These are phyloP conservation scores for Aureobasidium sp. DNA, from an alignment of 2,329 filamentous ascomycete species.

Conservation along the genomic window DNA sequence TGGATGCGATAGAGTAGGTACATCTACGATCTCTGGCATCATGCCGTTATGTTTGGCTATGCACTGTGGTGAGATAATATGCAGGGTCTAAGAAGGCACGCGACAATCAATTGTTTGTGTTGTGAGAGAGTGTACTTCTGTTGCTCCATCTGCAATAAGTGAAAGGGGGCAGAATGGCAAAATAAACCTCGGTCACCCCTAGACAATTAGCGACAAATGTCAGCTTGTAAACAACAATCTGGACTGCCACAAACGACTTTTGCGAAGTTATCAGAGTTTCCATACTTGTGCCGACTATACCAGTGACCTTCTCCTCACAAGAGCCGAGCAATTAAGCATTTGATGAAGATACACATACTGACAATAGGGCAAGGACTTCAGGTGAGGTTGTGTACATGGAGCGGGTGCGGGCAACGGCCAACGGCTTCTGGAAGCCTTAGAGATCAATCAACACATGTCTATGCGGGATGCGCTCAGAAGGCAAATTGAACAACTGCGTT, in stretches of 20 bases:
- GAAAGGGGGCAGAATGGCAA: background rate
- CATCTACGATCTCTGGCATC: background rate
- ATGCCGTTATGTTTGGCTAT: background rate
- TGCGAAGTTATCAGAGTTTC: background rate
- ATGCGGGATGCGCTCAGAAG: background rate
- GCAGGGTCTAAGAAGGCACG: background rate
- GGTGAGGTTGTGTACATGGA: background rate
- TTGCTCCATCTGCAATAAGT: background rate
- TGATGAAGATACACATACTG: background rate
- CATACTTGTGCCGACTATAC: background rate
- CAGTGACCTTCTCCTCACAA: background rate
- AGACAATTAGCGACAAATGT: background rate
- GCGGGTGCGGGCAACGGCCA: background rate
- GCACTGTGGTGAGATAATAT: background rate
- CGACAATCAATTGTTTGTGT: background rate
- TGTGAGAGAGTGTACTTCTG: background rate
- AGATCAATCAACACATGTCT: background rate
- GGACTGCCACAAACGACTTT: background rate
- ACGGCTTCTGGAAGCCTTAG: slow-evolving; percentile 5
- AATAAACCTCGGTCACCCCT: background rate
- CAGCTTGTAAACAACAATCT: background rate
- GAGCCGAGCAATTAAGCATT: background rate
- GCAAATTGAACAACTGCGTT: background rate
- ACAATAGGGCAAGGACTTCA: background rate
- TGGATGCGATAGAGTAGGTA: background rate